Evolutionary conservation across 306 rosid genomes (phyloP), one percentile per base, ranked within the genome.

Genomic region (Calophaca sinica): DNA sequence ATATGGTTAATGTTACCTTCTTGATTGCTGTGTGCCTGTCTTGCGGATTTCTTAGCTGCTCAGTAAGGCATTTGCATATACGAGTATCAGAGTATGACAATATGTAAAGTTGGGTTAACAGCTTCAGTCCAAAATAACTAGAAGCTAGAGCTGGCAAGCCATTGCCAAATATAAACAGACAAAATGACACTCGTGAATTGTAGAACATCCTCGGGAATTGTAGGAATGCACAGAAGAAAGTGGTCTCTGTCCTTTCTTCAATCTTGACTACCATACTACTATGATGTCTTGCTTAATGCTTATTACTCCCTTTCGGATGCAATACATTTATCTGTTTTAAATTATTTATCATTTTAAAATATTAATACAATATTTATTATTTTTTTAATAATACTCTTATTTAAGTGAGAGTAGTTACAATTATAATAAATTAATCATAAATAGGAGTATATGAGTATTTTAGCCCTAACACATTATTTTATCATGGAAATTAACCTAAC

Each of bases 171-270:
- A 73, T 82, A 80, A 84, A 68, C 72, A 42, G 84, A 86, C 91
- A 91, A 79, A 81, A 59, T 61, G 59, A 53, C 63, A 81, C 82
- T 86, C 89, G 86, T 85, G 89, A 82, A 77, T 68, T 68, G 54
- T 52, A 69, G 1, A 62, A 86, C 80, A 69, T 80, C 68, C 79
- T 89, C 60, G 97, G 88, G 84, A 88, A 87, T 87, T 80, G 97
- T 62, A 42, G 72, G 29, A 70, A 13, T 85, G 82, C 76, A 42
- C 72, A 72, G 10, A 78, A 79, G 79, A 71, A 85, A 76, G 70
- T 85, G 79, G 13, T 68, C 35, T 73, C 58, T 74, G 38, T 72
- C 80, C 61, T 75, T 61, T 33, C 36, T 33, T 33, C 36, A 20
- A 20, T 68, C 63, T 70, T 52, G 38, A 53, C 73, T 7, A 36